Evolutionary conservation across 2,329 filamentous ascomycete species (phyloP), one percentile per base, ranked within the genome.

Genomic region (Colletotrichum camelliae): DNA sequence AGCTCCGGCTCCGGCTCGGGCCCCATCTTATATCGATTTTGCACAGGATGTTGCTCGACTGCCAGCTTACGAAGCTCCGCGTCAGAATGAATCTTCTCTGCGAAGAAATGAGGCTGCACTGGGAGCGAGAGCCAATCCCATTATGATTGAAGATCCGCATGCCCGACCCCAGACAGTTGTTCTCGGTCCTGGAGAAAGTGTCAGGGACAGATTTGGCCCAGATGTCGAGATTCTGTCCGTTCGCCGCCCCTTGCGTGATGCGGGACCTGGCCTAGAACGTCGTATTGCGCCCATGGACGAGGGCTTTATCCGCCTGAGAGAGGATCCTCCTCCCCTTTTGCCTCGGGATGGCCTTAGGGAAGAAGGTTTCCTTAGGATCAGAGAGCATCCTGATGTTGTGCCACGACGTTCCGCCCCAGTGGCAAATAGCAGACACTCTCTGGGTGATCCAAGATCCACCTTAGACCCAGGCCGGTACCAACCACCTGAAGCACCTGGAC

Each of bases 61-160:
- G 29, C 71, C 77, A 24, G 75, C 70, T 33, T 76, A 78, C 31
- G 74, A 78, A 39, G 57, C 27, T 35, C 39, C 27, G 7, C 52
- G 39, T 15, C 52, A 37, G 33, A 61, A 31, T 21, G 67, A 57
- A 21, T 60, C 57, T 10, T 37, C 33, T 7, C 35, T 55, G 27
- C 65, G 43, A 7, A 39, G 68, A 18, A 48, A 74, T 37, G 70
- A 35, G n/a, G 37, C 57, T 18, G 35, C 33, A 4, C 5, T 66
- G 21, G 84, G 83, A 67, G 80, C 79, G 29, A 80, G 80, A 52
- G 79, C 79, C n/a, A 83, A 81, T 27, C 82, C 82, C 21, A 80
- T 86, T 62, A 69, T 85, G 77, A 86, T 87, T 84, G 84, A 86
- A 76, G 83, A 86, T 78, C 81, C 84, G 35, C 84, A 83, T 27